Evolutionary conservation across 2,329 filamentous ascomycete species (phyloP), one percentile per base, ranked within the genome.

Genomic region (Pseudogymnoascus sp.): DNA sequence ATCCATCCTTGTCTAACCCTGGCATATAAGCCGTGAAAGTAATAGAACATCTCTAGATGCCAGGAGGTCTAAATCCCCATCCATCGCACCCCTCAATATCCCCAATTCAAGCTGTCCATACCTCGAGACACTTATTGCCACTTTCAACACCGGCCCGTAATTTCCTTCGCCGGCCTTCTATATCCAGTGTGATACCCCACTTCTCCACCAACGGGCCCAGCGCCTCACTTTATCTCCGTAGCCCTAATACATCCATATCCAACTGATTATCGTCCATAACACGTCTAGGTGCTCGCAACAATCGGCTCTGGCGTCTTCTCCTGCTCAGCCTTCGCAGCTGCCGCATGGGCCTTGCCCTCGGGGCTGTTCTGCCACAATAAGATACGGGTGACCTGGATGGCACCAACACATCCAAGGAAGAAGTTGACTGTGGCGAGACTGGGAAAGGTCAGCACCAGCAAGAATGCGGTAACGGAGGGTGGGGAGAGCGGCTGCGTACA

Each of bases 391-490:
- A 90, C 81, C 81, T 99, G 94, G 67, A 90, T 82, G 63, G 90
- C 78, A 70, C 94, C 94, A 65, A 97, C 92, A 67, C 88, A 78
- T 70, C 89, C 93, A 69, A 99, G 88, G 83, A 97, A 95, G 84
- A 97, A 97, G 84, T 99, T 99, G 74, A 97, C 94, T 61, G 92
- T 86, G 64, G 94, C 94, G 63, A 99, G 86, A 64, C 88, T 92
- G 64, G 41, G 11, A 17, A 3, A 10, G 10, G 47, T 59, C 39
- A 59, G 57, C 57, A 59, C 9, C 10, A 9, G 29, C 47, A 54
- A 9, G 15, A 13, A 41, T 67, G 8, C 61, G 58, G 31, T 59
- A 21, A 21, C 21, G 63, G n/a, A 59, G 39, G 15, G 29, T 35
- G 15, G 33, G 21, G 17, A 37, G 9, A 36, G 78, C 86, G 21